Base-by-base conservation (phyloP, 164 flowering plant species). In the Dillenia suffruticosa region DNA sequence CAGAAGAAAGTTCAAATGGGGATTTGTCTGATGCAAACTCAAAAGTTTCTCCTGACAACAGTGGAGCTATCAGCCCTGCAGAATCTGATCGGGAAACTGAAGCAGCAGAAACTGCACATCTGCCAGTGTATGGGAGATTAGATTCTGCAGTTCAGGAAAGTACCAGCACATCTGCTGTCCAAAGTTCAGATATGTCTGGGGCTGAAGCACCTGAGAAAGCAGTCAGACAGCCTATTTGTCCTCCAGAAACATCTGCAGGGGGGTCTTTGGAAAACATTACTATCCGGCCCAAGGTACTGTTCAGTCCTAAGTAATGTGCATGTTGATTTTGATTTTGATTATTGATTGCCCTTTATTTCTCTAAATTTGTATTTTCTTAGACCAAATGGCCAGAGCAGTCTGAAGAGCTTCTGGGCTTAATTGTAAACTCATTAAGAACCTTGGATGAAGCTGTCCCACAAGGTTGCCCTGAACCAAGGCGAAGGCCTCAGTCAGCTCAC, bases 371-470 rank as follows among this genome's bases (percentile, higher is more conserved):
- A 46, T 54, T 65, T 62, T 62, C 77, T 14, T 47, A 79, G 85
- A 74, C 86, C 32, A 86, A 78, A 74, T 84, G 88, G 81, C 79
- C 87, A 9, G 97, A 92, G 77, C 97, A 90, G 70, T 92, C 99
- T 19, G 99, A 90, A 85, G 99, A 95, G 82, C 90, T 95, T n/a
- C 76, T 95, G 70, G 99, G 97, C 60, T 79, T 95, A 74, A 95
- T 95, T 64, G 97, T 95, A 22, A 95, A 90, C 73, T 92, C 99
- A 10, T 67, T 95, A 59, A 84, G 97, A 75, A 84, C 99, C 55
- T 77, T 95, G 53, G 99, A 95, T 79, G 92, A 94, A 64, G 94
- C 87, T 66, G 89, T 88, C 63, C 90, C 97, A 16, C 97, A 90
- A 72, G 91, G 97, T 68, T 92, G 94, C 71, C 94, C 96, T 46